phyloP scores from a whole-genome alignment of 2,329 filamentous ascomycete species.

The Mariannaea elegans region DNA sequence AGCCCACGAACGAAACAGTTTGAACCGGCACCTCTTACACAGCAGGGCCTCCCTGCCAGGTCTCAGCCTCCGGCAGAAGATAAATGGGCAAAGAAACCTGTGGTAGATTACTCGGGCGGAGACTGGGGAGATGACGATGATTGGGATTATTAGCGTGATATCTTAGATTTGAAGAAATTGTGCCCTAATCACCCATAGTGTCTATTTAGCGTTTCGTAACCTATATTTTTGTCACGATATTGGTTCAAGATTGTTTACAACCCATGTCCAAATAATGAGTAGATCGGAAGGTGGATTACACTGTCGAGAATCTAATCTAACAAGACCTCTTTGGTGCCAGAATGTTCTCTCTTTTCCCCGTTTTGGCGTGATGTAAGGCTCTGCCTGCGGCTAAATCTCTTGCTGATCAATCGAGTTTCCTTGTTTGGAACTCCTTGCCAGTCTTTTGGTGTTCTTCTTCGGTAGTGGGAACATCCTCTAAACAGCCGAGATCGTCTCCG shows the following conservation, averaged over 20 bases:
- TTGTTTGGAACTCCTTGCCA: background rate
- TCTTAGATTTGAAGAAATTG: background rate
- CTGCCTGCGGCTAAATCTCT: no score
- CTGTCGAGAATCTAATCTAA: background rate
- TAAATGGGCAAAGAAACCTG: slow-evolving; percentile 38
- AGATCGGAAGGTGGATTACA: background rate
- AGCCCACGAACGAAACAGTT: slow-evolving; percentile 10
- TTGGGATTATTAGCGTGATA: slow-evolving; percentile 34
- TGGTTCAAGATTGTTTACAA: slow-evolving; percentile 15
- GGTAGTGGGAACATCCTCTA: slow-evolving; percentile 3
- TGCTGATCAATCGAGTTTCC: background rate
- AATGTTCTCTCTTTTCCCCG: no score
- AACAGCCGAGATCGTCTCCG: slow-evolving; percentile 8
- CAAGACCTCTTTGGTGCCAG: background rate
- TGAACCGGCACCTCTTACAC: background rate
- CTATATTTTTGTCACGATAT: background rate
- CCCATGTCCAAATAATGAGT: background rate
- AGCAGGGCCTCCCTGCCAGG: background rate
- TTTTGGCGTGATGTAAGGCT: no score
- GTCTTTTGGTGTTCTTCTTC: background rate
- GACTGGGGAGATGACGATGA: slow-evolving; percentile 41
- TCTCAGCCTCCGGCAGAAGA: slow-evolving; percentile 22
- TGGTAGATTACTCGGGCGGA: slow-evolving; percentile 37
- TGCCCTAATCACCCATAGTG: background rate
- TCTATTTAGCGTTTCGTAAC: slow-evolving; percentile 15